Percentiles rank a stretch among this genome's conserved stretches.
phyloP scores from a whole-genome alignment of 148 eudicot genomes.

The Spergularia bocconei region DNA sequence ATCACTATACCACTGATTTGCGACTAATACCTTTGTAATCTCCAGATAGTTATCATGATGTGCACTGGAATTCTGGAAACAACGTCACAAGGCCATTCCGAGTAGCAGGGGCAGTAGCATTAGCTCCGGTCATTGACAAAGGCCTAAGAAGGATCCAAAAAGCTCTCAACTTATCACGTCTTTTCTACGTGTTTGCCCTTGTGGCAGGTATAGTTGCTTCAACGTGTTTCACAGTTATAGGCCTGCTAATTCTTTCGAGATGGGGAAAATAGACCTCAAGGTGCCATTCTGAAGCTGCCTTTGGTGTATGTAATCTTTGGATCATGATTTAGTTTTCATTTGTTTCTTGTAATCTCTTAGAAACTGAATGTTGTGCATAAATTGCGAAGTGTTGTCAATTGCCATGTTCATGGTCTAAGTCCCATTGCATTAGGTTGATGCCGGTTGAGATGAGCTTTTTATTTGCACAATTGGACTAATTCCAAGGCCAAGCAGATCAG shows the following conservation, averaged over 20 bases:
- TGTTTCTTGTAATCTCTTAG: background rate
- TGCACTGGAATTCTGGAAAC: constrained; percentile 67
- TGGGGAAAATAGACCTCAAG: constrained; percentile 37
- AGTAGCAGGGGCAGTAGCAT: constrained; percentile 65
- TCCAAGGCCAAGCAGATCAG: no score
- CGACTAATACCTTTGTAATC: background rate
- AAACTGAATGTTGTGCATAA: background rate
- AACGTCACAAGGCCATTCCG: constrained; percentile 65
- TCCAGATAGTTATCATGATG: constrained; percentile 54
- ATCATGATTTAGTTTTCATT: background rate
- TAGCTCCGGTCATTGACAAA: constrained; percentile 55
- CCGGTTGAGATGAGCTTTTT: no score
- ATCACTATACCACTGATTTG: background rate
- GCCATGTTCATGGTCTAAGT: no score
- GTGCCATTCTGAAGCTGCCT: background rate
- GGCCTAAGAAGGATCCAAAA: constrained; percentile 47
- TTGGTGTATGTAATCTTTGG: background rate
- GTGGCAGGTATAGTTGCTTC: constrained; percentile 38
- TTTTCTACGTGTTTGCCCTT: constrained; percentile 46
- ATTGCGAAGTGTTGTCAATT: no score
- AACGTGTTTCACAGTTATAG: constrained; percentile 33
- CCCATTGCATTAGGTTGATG: no score
- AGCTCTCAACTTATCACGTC: constrained; percentile 37
- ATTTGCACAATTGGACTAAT: no score
- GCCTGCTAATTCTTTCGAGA: constrained; percentile 45